Percentiles rank a stretch among this genome's conserved stretches.
Conservation (phyloP, 1,139 yeast genomes). For the Suhomyces ambrosiae region DNA sequence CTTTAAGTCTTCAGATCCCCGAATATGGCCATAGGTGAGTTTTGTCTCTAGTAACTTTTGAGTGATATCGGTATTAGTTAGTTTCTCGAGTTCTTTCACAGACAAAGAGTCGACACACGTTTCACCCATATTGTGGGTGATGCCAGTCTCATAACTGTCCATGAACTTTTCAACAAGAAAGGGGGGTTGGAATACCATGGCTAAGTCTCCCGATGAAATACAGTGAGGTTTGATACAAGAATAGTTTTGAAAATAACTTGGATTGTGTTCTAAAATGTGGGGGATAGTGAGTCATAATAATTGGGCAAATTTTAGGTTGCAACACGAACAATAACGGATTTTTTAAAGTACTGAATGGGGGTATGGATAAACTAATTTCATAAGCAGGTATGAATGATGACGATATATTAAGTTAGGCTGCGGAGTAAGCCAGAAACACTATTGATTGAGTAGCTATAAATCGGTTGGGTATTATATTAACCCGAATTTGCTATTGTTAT, state of each 20-base stretch:
- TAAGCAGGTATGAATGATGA: too few relatives aligned
- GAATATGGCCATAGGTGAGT: conserved; percentile 51
- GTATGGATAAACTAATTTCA: too few relatives aligned
- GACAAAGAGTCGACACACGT: conserved; percentile 54
- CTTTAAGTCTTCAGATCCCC: conserved; percentile 47
- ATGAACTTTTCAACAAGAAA: conserved; percentile 61
- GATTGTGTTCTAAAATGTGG: neutral
- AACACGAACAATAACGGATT: too few relatives aligned
- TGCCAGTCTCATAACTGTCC: conserved; percentile 51
- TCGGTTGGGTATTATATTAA: too few relatives aligned
- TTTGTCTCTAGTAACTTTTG: conserved; percentile 20
- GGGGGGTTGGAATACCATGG: conserved; percentile 42
- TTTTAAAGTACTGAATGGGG: too few relatives aligned
- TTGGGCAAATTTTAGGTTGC: too few relatives aligned
- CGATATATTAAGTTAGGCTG: too few relatives aligned
- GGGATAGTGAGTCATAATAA: too few relatives aligned
- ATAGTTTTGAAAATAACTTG: neutral
- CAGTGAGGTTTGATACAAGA: conserved; percentile 1
- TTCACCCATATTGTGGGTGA: conserved; percentile 52
- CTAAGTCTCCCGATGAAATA: too few relatives aligned
- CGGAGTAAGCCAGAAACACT: too few relatives aligned
- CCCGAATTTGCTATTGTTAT: too few relatives aligned
- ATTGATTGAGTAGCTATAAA: too few relatives aligned
- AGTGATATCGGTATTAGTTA: conserved; percentile 17
- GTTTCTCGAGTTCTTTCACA: conserved; percentile 37